Evolutionary conservation across 2,329 filamentous ascomycete genomes (phyloP).

Genomic region (Ophiocordyceps camponoti-saundersi): DNA sequence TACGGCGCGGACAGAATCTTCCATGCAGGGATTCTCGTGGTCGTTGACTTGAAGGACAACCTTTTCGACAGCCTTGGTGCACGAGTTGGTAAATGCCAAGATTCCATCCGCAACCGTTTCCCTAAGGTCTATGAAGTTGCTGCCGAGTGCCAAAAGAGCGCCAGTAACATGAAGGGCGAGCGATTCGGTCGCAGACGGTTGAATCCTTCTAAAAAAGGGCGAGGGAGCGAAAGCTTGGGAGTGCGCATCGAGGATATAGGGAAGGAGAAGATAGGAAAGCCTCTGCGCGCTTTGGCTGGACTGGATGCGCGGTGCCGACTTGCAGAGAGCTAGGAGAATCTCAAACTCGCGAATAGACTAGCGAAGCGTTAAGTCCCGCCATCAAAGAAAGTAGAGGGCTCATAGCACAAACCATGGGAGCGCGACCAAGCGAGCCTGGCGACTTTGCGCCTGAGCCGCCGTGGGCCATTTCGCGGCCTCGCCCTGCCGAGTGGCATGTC

Average conservation of each 20-base stretch:
- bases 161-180: slow-evolving; percentile 63
- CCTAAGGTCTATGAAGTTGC: slow-evolving; percentile 52
- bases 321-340: slow-evolving; percentile 78
- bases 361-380: slow-evolving; percentile 1
- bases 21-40: slow-evolving; percentile 40
- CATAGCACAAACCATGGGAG: slow-evolving; percentile 39
- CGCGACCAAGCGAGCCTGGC: slow-evolving; percentile 26
- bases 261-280: slow-evolving; percentile 61
- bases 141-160: slow-evolving; percentile 67
- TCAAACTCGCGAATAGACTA: slow-evolving; percentile 84
- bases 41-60: slow-evolving; percentile 35
- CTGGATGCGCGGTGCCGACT: slow-evolving; percentile 63
- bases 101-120: slow-evolving; percentile 49
- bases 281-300: slow-evolving; percentile 57
- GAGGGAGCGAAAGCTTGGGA: slow-evolving; percentile 62
- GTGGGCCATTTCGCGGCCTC: slow-evolving; percentile 27
- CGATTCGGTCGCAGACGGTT: slow-evolving; percentile 77
- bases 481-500: slow-evolving; percentile 32
- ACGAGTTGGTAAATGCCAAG: slow-evolving; percentile 55
- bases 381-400: no score
- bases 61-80: slow-evolving; percentile 41
- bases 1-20: slow-evolving; percentile 51
- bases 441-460: slow-evolving; percentile 23
- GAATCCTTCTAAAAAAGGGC: slow-evolving; percentile 65
- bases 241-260: slow-evolving; percentile 76